Base-by-base conservation (phyloP, 2,329 filamentous ascomycete genomes). In the Penicillium decumbens region DNA sequence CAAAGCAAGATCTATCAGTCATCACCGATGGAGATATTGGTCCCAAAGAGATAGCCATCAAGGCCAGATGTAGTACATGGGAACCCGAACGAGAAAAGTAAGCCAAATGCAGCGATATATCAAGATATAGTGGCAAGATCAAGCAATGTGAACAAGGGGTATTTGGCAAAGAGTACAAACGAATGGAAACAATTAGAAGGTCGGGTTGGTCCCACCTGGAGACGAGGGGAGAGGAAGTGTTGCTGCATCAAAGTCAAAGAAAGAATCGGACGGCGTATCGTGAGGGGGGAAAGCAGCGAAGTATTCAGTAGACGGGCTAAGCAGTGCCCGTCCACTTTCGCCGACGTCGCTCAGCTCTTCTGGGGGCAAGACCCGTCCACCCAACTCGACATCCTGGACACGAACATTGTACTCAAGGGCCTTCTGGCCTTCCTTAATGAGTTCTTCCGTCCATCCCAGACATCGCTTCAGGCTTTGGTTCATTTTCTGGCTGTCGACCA, bases 401-500 rank as follows among this genome's bases (percentile, higher is more conserved):
- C 80, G 80, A 24, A 96, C 88, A 50, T 81, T 79, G 65, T 95
- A 95, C 41, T 87, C 85, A 2, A 98, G 78, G 0, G 93, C 93
- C 65, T 89, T 92, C 64, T 84, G 87, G 5, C 87, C 93, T 60
- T 96, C 90, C 42, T 82, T 85, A 67, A 98, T 95, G 39, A 98
- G 79, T 55, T 88, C 85, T 65, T 98, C 92, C 0, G 91, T 95
- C 81, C 89, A 92, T 57, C 84, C 84, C 29, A 96, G 78, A 68
- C 93, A 98, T 41, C 89, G 81, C 68, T 89, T 95, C 40, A 98
- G 80, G 67, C 88, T 95, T 67, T 95, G 88, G 65, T 96, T 97
- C 77, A 97, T 90, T 73, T 90, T 95, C 64, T 96, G 90, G 58
- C 87, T 93, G 66, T 95, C 91, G 33, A 90, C 76, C 7, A 98